Evolutionary conservation across 441 rosid genomes (phyloP), one percentile per base, ranked within the genome.

Genomic region (Populus hybrid): DNA sequence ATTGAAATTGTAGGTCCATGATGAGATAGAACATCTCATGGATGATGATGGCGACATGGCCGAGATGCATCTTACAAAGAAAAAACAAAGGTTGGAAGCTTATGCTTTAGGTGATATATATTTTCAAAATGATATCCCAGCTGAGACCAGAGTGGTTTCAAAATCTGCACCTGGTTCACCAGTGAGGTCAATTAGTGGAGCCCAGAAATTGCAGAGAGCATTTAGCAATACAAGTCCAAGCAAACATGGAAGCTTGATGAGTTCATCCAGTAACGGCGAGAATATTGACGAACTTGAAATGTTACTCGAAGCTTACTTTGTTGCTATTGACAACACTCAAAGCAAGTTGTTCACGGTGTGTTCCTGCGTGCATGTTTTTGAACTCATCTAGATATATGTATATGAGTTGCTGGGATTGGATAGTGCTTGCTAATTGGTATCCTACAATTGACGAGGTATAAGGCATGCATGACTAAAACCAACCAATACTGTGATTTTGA

Each of bases 41-140:
- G 98, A 96, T 77, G 99, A 96, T 86, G 99, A 96, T 78, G 98
- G 91, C 36, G 99, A 96, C 84, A 96, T 96, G 99, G 99, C 98
- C 82, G 97, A 92, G 87, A 94, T 94, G 99, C 90, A 96, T 83
- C 90, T 94, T 69, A 94, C 99, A 0, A 98, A 96, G 88, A 96
- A 96, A 84, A 96, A 91, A 81, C 89, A 82, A 83, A 90, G 88
- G 82, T 80, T 77, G 36, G 98, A 96, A 83, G 91, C 88, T 84
- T 87, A 84, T 85, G 85, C 84, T 65, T 78, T 87, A 23, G 84
- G 74, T 63, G 95, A 90, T 45, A 61, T 83, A 61, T 61, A 83
- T 74, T 78, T 79, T 79, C 88, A 86, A 76, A 80, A 80, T 40
- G 84, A 88, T 61, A 78, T 74, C 59, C 82, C 84, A 42, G 83